phyloP scores from a whole-genome alignment of 2,329 filamentous ascomycete species.

The Ascochyta pisi region DNA sequence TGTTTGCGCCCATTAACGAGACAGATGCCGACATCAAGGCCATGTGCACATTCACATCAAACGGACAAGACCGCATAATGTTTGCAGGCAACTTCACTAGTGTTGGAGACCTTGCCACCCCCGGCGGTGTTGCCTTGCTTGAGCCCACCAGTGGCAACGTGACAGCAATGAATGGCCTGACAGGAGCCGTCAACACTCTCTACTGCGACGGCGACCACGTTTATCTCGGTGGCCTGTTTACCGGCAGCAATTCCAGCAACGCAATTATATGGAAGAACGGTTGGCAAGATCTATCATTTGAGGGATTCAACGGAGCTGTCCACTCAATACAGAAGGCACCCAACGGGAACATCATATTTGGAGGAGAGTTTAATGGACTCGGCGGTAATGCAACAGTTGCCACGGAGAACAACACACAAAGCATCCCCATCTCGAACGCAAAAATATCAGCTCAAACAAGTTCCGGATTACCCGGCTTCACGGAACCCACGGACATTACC shows the following conservation, averaged over 20 bases:
- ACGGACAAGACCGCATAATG: conserved; percentile 77
- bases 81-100: conserved; percentile 97
- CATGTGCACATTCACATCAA: conserved; percentile 81
- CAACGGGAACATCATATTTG: conserved; percentile 89
- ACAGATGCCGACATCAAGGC: conserved; percentile 85
- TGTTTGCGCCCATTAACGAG: conserved; percentile 74
- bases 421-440: conserved; percentile 83
- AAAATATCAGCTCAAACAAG: conserved; percentile 73
- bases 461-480: conserved; percentile 68
- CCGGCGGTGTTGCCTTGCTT: conserved; percentile 79
- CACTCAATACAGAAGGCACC: conserved; percentile 80
- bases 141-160: conserved; percentile 74
- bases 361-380: conserved; percentile 85
- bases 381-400: conserved; percentile 81
- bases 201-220: conserved; percentile 87
- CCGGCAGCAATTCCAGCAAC: conserved; percentile 81
- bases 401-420: conserved; percentile 72
- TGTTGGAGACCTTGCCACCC: conserved; percentile 76
- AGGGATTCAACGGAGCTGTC: conserved; percentile 93
- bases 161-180: conserved; percentile 78
- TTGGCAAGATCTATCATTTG: conserved; percentile 85
- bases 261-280: conserved; percentile 78
- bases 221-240: conserved; percentile 89
- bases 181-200: conserved; percentile 81
- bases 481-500: conserved; percentile 79